phyloP scores from a whole-genome alignment of 1,284 basidiomycete species.

The Vanrija pseudolonga region DNA sequence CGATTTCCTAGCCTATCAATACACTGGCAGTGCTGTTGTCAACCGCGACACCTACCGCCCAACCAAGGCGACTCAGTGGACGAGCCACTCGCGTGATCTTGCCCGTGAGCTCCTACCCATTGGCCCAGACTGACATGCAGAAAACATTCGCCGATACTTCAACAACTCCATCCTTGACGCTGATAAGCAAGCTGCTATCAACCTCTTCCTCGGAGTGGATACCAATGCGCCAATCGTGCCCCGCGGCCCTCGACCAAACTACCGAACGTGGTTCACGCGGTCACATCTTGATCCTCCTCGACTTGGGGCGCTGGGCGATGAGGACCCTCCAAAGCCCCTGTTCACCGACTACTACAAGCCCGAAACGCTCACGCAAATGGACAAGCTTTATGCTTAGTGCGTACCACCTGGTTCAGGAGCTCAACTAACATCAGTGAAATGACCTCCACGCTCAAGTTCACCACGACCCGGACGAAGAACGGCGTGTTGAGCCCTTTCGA shows the following conservation, averaged over 20 bases:
- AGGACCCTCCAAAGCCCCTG: constrained; percentile 57
- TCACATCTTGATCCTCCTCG: constrained; percentile 62
- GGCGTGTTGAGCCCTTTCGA: constrained; percentile 43
- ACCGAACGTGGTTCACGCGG: constrained; percentile 76
- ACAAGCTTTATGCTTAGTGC: constrained; percentile 61
- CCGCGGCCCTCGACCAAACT: constrained; percentile 54
- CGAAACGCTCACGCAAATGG: constrained; percentile 48
- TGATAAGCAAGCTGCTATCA: constrained; percentile 96
- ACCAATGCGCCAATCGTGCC: constrained; percentile 2
- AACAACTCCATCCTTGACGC: constrained; percentile 92
- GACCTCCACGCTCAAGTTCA: constrained; percentile 20
- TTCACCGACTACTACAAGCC: constrained; percentile 92
- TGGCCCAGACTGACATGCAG: constrained; percentile 16
- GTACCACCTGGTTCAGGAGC: background rate
- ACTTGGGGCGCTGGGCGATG: constrained; percentile 20
- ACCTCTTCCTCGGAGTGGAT: constrained; percentile 87
- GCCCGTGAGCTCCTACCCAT: constrained; percentile 55
- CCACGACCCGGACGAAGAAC: constrained; percentile 34
- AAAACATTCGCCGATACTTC: constrained; percentile 93
- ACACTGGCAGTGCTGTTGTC: constrained; percentile 92
- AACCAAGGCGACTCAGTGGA: constrained; percentile 83
- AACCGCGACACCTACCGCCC: constrained; percentile 95
- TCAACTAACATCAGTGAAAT: constrained; percentile 11
- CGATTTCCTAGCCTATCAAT: constrained; percentile 92
- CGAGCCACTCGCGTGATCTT: constrained; percentile 93